A percentile compares a stretch with the other conserved stretches of the same genome.
Evolutionary conservation across 352 stramenopile species (phyloP).

Genomic region (Nothophytophthora sp.): DNA sequence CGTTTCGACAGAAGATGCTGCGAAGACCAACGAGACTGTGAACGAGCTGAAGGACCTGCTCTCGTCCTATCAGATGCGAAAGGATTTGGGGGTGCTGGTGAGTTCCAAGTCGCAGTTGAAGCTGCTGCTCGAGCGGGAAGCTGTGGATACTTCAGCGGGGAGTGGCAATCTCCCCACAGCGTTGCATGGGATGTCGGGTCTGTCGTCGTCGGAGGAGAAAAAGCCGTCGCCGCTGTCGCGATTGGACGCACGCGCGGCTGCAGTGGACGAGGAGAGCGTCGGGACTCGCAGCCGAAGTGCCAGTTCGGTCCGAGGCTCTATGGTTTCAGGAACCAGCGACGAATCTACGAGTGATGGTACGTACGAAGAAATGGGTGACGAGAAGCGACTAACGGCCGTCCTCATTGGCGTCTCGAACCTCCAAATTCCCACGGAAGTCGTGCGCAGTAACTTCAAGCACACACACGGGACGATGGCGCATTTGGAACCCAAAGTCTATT

Average conservation of each 20-base stretch:
- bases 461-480: slow-evolving; percentile 25
- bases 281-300: slow-evolving; percentile 14
- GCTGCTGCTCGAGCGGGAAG: slow-evolving; percentile 63
- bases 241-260: slow-evolving; percentile 15
- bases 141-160: slow-evolving; percentile 69
- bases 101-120: slow-evolving; percentile 72
- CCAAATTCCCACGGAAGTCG: slow-evolving; percentile 43
- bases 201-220: slow-evolving; percentile 24
- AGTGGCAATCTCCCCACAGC: slow-evolving; percentile 33
- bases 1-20: slow-evolving; percentile 15
- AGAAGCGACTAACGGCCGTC: slow-evolving; percentile 73
- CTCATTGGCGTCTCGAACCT: slow-evolving; percentile 78
- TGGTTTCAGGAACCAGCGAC: slow-evolving; percentile 63
- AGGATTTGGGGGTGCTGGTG: slow-evolving; percentile 58
- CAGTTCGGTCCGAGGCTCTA: slow-evolving; percentile 26
- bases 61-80: slow-evolving; percentile 43
- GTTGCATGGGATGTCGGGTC: slow-evolving; percentile 16
- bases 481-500: slow-evolving; percentile 76
- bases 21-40: slow-evolving; percentile 18
- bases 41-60: slow-evolving; percentile 32
- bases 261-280: slow-evolving; percentile 17
- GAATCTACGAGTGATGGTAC: slow-evolving; percentile 61
- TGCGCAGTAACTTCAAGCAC: slow-evolving; percentile 40
- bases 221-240: slow-evolving; percentile 25
- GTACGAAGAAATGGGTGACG: slow-evolving; percentile 64